These are phyloP conservation scores for Myrmaecium sp. DNA, from an alignment of 2,329 filamentous ascomycete species.

Conservation along the genomic window DNA sequence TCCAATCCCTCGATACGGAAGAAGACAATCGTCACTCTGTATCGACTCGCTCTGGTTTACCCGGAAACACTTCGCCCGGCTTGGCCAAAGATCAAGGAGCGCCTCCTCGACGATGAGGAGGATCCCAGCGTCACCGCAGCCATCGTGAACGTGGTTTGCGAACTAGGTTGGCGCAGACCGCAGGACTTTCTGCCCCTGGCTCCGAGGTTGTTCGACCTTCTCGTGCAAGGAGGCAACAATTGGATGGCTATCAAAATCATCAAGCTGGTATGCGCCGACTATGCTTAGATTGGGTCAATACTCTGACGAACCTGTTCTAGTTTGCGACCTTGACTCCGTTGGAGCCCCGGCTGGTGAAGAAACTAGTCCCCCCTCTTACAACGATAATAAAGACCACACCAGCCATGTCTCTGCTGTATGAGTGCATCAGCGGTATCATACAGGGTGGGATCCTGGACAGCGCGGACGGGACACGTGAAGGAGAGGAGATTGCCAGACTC, in stretches of 20 bases:
- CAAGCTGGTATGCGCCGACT: constrained; percentile 53
- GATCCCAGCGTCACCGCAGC: constrained; percentile 88
- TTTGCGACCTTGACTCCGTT: constrained; percentile 89
- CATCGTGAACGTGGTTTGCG: constrained; percentile 92
- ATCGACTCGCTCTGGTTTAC: constrained; percentile 86
- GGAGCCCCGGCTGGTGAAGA: constrained; percentile 80
- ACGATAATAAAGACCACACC: constrained; percentile 87
- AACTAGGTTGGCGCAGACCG: constrained; percentile 83
- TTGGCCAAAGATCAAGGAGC: constrained; percentile 96
- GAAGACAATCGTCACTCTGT: constrained; percentile 90
- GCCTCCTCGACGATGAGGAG: constrained; percentile 75
- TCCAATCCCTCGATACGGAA: constrained; percentile 76
- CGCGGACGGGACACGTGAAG: constrained; percentile 60
- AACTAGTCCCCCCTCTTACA: constrained; percentile 77
- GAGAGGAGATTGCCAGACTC: constrained; percentile 79
- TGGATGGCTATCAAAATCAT: constrained; percentile 99
- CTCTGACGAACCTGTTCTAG: constrained; percentile 29
- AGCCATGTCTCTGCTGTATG: constrained; percentile 95
- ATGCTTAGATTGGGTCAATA: neutral
- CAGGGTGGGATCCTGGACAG: constrained; percentile 85
- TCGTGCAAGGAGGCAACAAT: constrained; percentile 88
- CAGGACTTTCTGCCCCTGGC: constrained; percentile 88
- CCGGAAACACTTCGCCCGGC: constrained; percentile 81
- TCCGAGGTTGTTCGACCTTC: constrained; percentile 75
- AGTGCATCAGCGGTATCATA: constrained; percentile 97